These are phyloP conservation scores for Amanita muscaria DNA, from an alignment of 768 basidiomycete species.

Conservation along the genomic window DNA sequence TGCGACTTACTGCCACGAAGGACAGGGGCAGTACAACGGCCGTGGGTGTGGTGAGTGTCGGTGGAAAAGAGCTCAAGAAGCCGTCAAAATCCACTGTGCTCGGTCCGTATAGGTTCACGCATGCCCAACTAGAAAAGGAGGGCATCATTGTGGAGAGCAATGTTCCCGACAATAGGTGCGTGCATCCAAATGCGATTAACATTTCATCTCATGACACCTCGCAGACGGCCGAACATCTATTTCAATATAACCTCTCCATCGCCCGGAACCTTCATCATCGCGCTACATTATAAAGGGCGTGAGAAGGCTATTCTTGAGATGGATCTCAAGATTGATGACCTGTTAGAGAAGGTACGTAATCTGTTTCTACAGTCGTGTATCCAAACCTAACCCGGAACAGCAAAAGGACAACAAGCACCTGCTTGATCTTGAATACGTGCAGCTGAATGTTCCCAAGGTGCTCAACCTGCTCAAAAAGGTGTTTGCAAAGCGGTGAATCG, in stretches of 20 bases:
- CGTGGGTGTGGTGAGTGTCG: constrained; percentile 91
- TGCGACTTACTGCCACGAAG: constrained; percentile 80
- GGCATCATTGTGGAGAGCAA: constrained; percentile 99
- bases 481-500: constrained; percentile 70
- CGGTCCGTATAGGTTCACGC: constrained; percentile 96
- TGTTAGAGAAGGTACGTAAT: constrained; percentile 81
- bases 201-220: not conserved
- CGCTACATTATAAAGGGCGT: constrained; percentile 95
- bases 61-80: constrained; percentile 92
- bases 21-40: constrained; percentile 83
- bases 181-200: not conserved
- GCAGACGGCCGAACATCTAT: constrained; percentile 93
- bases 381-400: constrained; percentile 30
- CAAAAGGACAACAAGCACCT: constrained; percentile 99
- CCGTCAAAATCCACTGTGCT: constrained; percentile 74
- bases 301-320: constrained; percentile 99
- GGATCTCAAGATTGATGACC: constrained; percentile 98
- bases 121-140: constrained; percentile 97
- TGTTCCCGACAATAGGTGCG: constrained; percentile 94
- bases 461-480: constrained; percentile 90
- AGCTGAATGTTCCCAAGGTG: constrained; percentile 94
- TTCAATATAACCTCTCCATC: constrained; percentile 98
- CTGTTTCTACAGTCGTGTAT: constrained; percentile 1
- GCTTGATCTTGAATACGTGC: constrained; percentile 95
- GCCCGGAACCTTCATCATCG: constrained; percentile 98